Base-by-base conservation (phyloP, 106 monocot species). In the Agapanthus africanus region DNA sequence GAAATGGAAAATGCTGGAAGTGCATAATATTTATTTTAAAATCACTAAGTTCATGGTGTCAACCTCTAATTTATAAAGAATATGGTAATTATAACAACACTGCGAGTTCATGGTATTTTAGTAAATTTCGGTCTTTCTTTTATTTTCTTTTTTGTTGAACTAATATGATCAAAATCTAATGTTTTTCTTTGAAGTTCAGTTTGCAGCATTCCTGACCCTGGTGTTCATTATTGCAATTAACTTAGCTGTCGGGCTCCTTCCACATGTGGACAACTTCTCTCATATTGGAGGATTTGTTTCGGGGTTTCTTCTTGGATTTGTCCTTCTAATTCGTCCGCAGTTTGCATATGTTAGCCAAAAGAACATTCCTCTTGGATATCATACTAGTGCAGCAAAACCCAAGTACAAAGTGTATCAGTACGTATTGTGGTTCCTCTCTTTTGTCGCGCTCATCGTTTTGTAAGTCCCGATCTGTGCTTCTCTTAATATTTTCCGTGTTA, bases 191-290 rank as follows among this genome's bases (percentile, higher is more conserved):
- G 14, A 11, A 65, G 77, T n/a, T 37, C 66, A 97, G 97, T 44
- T 82, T 97, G 83, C 91, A 74, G 89, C 89, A 70, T 66, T 97
- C 61, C 23, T 79, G 54, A 80, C 82, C 39, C 88, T 97, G 26
- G 67, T 97, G 46, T 35, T 97, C 59, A 84, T 97, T 30, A 89
- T 97, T 65, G 78, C 52, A 25, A 73, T 97, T 28, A 97, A 97
- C 76, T 54, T 97, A 64, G 97, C 84, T 9, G 76, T 92, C 37
- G 97, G 97, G 11, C 69, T 89, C 63, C 84, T 92, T 33, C 97
- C 97, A 11, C 86, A 87, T 44, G 84, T 97, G 27, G 97, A 97
- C 76, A 85, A 82, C 70, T 85, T 79, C 70, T 85, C 89, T 74
- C 89, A 90, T 72, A 77, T 85, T 27, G 89, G 89, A 74, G 89